Percentiles rank a stretch among this genome's conserved stretches.
These are phyloP conservation scores for Poterioochromonas sp. DNA, from an alignment of 352 stramenopile species.

Conservation along the genomic window DNA sequence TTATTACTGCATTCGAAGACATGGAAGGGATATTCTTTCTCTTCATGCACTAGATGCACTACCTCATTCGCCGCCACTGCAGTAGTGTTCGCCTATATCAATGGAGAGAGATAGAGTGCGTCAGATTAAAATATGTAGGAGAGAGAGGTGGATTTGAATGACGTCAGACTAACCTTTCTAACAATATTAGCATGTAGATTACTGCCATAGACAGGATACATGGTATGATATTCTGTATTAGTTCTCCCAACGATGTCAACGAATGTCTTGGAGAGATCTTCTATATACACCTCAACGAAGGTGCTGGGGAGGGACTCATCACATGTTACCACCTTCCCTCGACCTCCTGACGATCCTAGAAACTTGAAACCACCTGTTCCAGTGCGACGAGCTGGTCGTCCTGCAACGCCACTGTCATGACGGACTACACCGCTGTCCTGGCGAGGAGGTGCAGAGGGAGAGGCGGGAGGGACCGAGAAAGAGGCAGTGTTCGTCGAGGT, in stretches of 20 bases:
- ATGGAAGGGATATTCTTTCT: background rate
- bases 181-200: background rate
- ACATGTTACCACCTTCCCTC: background rate
- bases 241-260: background rate
- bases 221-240: slow-evolving; percentile 24
- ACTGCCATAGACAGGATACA: background rate
- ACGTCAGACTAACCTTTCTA: background rate
- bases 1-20: background rate
- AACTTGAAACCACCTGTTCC: background rate
- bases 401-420: background rate
- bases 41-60: background rate
- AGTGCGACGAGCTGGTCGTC: background rate
- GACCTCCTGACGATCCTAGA: background rate
- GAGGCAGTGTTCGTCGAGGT: background rate
- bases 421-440: background rate
- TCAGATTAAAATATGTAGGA: too few relatives aligned
- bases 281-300: background rate
- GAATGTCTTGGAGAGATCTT: background rate
- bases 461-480: background rate
- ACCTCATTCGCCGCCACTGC: background rate
- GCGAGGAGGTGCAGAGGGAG: too few relatives aligned
- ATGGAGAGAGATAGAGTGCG: too few relatives aligned
- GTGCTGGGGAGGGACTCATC: background rate
- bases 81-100: too few relatives aligned
- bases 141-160: too few relatives aligned